These are phyloP conservation scores for Exobasidium rhododendri DNA, from an alignment of 1,284 basidiomycete species.

Conservation along the genomic window DNA sequence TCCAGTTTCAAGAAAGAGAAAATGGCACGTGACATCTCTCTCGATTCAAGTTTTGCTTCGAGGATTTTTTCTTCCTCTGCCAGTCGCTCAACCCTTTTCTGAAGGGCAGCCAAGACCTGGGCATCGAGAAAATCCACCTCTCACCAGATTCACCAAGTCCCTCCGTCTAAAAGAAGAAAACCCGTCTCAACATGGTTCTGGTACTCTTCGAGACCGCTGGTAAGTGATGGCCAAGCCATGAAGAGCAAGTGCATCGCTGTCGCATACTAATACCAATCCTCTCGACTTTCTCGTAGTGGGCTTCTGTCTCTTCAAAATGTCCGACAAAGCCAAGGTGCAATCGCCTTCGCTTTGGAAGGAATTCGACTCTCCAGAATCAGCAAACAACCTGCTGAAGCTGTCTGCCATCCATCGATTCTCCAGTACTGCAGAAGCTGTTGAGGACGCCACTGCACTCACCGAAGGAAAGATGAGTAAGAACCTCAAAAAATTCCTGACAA, in stretches of 20 bases:
- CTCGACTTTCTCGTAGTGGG: constrained; percentile 65
- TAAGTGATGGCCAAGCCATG: too few species aligned
- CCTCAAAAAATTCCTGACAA: constrained; percentile 86
- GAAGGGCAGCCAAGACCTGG: too few species aligned
- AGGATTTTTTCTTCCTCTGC: too few species aligned
- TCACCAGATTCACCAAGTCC: too few species aligned
- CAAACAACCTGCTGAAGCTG: constrained; percentile 77
- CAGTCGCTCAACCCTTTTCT: too few species aligned
- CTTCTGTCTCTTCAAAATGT: constrained; percentile 96
- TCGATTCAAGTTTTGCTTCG: too few species aligned
- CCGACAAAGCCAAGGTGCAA: constrained; percentile 81
- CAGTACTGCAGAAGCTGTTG: constrained; percentile 95
- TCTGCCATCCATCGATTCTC: constrained; percentile 94
- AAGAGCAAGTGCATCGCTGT: too few species aligned
- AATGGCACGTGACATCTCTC: too few species aligned
- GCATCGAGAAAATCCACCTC: too few species aligned
- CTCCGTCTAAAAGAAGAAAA: too few species aligned
- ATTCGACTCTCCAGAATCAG: constrained; percentile 85
- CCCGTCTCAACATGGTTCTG: constrained; percentile 49
- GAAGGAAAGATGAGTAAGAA: constrained; percentile 88
- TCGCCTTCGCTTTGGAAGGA: constrained; percentile 83
- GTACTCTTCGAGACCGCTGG: constrained; percentile 53
- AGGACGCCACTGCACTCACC: constrained; percentile 89
- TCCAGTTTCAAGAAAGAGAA: too few species aligned
- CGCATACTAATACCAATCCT: not conserved